Conservation (phyloP, 2,329 filamentous ascomycete species). For the Arthrobotrys sphaeroides region DNA sequence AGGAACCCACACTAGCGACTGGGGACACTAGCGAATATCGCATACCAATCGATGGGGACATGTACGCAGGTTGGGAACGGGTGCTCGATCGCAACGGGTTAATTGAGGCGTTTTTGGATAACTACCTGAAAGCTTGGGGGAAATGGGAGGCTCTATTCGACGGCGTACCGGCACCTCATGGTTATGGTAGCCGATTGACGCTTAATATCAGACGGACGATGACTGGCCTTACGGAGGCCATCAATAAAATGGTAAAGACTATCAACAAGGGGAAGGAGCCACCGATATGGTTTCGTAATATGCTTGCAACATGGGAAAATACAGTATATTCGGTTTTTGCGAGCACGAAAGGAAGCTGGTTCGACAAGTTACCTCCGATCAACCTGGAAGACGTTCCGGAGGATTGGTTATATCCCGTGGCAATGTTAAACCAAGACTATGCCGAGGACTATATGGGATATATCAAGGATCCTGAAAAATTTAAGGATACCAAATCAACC, state of each 20-base stretch:
- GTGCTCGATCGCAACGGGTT: not conserved
- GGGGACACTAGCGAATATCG: slow-evolving; percentile 22
- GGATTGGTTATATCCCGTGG: not conserved
- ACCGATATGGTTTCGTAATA: slow-evolving; percentile 17
- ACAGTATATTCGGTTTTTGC: not conserved
- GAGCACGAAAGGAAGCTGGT: not conserved
- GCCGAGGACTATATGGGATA: no score
- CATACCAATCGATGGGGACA: slow-evolving; percentile 29
- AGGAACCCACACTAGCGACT: not conserved
- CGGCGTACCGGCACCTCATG: no score
- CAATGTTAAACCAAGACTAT: slow-evolving; percentile 40
- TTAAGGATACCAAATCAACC: not conserved
- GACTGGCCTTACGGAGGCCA: not conserved
- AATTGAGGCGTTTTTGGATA: slow-evolving; percentile 14
- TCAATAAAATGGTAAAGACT: not conserved
- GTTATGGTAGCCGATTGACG: no score
- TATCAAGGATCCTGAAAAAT: slow-evolving; percentile 6
- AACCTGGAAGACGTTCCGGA: not conserved
- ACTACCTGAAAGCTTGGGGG: not conserved
- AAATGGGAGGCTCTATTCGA: slow-evolving; percentile 27
- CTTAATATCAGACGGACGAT: no score
- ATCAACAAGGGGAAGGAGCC: not conserved
- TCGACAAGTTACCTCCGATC: not conserved
- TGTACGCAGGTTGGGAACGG: slow-evolving; percentile 12
- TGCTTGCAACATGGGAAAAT: slow-evolving; percentile 17